Evolutionary conservation across 2,329 filamentous ascomycete species (phyloP), one percentile per base, ranked within the genome.

Genomic region (Periconia macrospinosa): DNA sequence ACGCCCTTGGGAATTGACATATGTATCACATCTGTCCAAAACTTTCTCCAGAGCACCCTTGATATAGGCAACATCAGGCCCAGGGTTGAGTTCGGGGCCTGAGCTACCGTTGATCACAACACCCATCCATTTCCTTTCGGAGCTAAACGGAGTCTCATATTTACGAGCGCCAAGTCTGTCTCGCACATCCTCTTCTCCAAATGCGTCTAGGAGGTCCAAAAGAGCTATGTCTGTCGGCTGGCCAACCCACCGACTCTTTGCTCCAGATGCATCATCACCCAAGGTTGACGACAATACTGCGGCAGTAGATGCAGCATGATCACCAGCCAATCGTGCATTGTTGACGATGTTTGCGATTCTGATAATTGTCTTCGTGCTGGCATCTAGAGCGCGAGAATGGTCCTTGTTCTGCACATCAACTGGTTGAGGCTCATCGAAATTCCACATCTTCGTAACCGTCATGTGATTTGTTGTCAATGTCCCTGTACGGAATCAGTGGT

Each of bases 81-180:
- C 86, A 50, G 79, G 78, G 54, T 57, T 58, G 30, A 79, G 76
- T 27, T 80, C 79, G 45, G 85, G 81, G 19, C 81, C 78, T 42
- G 76, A 68, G 53, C 72, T 75, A 30, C 76, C 74, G 53, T 74
- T 68, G 58, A 97, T 90, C 1, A 92, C 89, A 27, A 97, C 92
- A 33, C 95, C 95, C 95, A 99, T 99, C 93, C 93, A 99, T 75
- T 99, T 99, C 53, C 93, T 85, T 70, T 96, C 92, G 1, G 94
- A 99, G 71, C 93, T 97, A 75, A 99, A 99, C 0, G 94, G 92
- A 0, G 91, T 92, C 73, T 99, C 94, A 42, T 86, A 86, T 30
- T 89, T 84, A 46, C 93, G 89, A 30, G 84, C 82, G n/a, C 92
- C 92, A 50, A 96, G 85, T 10, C 90, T 88, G 45, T 94, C 89